phyloP scores from a whole-genome alignment of 2,329 filamentous ascomycete genomes.

The Monosporascus sp. region DNA sequence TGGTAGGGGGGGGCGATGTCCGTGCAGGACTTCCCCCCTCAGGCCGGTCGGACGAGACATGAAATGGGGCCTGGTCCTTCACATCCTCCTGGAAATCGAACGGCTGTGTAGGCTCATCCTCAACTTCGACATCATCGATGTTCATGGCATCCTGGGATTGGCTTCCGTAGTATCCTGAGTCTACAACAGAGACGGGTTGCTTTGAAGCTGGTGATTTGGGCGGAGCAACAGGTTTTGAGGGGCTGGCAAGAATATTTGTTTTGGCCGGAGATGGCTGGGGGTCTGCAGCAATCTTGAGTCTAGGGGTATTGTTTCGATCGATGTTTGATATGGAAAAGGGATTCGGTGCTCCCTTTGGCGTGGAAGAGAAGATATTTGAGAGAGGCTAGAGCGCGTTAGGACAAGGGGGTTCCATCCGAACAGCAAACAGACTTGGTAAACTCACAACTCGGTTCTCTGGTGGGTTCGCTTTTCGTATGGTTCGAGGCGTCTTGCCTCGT shows the following conservation, averaged over 20 bases:
- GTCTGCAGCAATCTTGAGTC: slow-evolving; percentile 57
- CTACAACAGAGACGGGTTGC: slow-evolving; percentile 37
- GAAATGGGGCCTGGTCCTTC: slow-evolving; percentile 14
- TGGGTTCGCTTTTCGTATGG: slow-evolving; percentile 55
- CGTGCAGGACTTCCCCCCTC: slow-evolving; percentile 12
- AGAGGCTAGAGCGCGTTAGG: slow-evolving; percentile 43
- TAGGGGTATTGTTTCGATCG: slow-evolving; percentile 49
- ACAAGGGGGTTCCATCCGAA: slow-evolving; percentile 3
- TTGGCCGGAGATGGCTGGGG: slow-evolving; percentile 26
- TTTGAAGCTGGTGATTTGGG: slow-evolving; percentile 21
- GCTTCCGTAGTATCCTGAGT: slow-evolving; percentile 71
- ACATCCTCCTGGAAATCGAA: slow-evolving; percentile 14
- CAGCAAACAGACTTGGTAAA: slow-evolving; percentile 11
- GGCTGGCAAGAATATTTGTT: slow-evolving; percentile 28
- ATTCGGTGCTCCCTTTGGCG: slow-evolving; percentile 49
- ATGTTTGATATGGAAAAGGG: slow-evolving; percentile 46
- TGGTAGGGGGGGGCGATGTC: slow-evolving; percentile 14
- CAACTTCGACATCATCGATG: slow-evolving; percentile 16
- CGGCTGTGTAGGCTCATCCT: slow-evolving; percentile 18
- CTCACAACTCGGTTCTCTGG: slow-evolving; percentile 61
- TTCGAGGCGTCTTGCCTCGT: slow-evolving; percentile 75
- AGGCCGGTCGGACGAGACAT: slow-evolving; percentile 12
- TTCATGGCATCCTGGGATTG: slow-evolving; percentile 53
- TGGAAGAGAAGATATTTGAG: slow-evolving; percentile 54
- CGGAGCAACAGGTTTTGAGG: slow-evolving; percentile 29